Conservation (phyloP, 2,329 filamentous ascomycete species). For the Catunica adiposa region DNA sequence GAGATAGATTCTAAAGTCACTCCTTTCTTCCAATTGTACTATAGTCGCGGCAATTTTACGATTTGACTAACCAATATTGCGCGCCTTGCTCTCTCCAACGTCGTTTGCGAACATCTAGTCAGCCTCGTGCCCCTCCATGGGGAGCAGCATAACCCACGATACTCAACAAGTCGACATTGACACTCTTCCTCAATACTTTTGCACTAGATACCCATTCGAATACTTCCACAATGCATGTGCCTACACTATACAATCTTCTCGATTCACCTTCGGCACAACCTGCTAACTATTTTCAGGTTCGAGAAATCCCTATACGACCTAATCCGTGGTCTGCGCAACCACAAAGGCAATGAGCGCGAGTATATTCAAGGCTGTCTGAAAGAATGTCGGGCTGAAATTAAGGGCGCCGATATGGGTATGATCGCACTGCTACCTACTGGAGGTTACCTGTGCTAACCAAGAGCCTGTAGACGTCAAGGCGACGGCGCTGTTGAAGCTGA, state of each 20-base stretch:
- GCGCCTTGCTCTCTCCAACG: neutral
- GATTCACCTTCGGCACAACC: neutral
- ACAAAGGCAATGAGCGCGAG: conserved; percentile 87
- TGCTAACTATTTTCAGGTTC: conserved; percentile 48
- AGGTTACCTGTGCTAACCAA: neutral
- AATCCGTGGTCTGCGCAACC: conserved; percentile 85
- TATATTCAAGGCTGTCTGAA: conserved; percentile 87
- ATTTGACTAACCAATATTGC: neutral
- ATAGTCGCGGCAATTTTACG: neutral
- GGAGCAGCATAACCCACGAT: neutral
- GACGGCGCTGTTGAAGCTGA: conserved; percentile 83
- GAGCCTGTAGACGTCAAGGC: conserved; percentile 65
- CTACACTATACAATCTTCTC: too few species aligned
- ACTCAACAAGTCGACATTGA: neutral
- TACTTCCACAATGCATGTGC: too few species aligned
- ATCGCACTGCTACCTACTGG: conserved; percentile 13
- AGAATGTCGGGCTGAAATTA: conserved; percentile 89
- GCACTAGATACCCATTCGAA: too few species aligned
- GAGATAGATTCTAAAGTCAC: too few species aligned
- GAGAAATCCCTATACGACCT: conserved; percentile 98
- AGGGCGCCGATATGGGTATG: conserved; percentile 79
- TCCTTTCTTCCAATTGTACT: too few species aligned
- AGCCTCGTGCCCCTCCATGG: conserved; percentile 6
- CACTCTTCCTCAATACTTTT: too few species aligned
- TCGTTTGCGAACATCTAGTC: neutral